phyloP scores from a whole-genome alignment of 208 protist species.

The Leishmania gerbilli region DNA sequence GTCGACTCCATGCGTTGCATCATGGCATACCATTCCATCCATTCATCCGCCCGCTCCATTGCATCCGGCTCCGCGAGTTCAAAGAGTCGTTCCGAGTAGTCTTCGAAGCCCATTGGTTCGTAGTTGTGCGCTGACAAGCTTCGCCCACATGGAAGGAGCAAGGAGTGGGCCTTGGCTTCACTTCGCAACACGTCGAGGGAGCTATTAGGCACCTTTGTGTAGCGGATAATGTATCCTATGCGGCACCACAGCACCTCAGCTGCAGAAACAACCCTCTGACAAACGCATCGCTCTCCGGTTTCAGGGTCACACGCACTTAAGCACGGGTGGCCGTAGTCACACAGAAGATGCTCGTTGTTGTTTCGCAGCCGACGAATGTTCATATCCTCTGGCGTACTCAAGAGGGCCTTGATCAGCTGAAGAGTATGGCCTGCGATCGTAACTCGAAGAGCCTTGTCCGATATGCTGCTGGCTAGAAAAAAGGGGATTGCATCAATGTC shows the following conservation, averaged over 20 bases:
- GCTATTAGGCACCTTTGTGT: conserved; percentile 43
- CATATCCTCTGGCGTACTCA: conserved; percentile 69
- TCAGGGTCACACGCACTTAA: conserved; percentile 6
- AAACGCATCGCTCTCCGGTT: conserved; percentile 22
- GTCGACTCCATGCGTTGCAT: conserved; percentile 38
- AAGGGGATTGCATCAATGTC: neutral
- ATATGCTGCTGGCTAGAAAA: conserved; percentile 29
- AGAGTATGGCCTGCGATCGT: conserved; percentile 28
- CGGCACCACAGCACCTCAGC: conserved; percentile 65
- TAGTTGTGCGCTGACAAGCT: conserved; percentile 49
- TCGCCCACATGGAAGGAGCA: conserved; percentile 68
- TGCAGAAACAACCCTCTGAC: conserved; percentile 16
- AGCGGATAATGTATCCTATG: conserved; percentile 75
- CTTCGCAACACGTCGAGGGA: conserved; percentile 24
- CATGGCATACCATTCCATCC: conserved; percentile 79
- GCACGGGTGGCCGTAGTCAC: conserved; percentile 71
- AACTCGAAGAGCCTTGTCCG: conserved; percentile 19
- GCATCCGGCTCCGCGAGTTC: conserved; percentile 75
- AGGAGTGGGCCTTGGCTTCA: conserved; percentile 14
- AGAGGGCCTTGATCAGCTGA: conserved; percentile 52
- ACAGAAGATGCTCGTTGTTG: conserved; percentile 70
- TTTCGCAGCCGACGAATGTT: conserved; percentile 77
- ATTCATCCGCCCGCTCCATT: conserved; percentile 50
- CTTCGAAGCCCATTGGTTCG: conserved; percentile 65
- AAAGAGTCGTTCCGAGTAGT: conserved; percentile 79